These are phyloP conservation scores for Taiozyma sp. DNA, from an alignment of 1,139 yeast species.

Conservation along the genomic window DNA sequence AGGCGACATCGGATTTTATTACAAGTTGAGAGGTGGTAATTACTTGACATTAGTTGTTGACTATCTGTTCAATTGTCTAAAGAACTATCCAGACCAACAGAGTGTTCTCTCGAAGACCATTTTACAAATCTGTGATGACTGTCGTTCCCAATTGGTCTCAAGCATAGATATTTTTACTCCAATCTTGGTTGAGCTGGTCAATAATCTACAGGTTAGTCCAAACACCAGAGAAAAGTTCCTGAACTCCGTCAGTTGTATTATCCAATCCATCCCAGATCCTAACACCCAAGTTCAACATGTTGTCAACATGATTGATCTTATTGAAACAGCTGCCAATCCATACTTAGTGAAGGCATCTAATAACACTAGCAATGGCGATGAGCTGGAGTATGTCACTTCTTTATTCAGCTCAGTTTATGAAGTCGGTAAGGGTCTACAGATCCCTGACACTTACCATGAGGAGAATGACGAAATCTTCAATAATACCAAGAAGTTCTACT, in stretches of 20 bases:
- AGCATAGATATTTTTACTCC: conserved; percentile 50
- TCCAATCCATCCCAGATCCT: conserved; percentile 48
- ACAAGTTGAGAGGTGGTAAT: conserved; percentile 33
- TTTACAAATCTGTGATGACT: conserved; percentile 55
- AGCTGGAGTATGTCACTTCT: conserved; percentile 40
- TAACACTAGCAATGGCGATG: conserved; percentile 6
- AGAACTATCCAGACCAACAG: conserved; percentile 23
- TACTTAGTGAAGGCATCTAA: conserved; percentile 13
- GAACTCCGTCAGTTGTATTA: conserved; percentile 57
- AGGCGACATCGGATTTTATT: conserved; percentile 53
- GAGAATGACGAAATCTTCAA: conserved; percentile 6
- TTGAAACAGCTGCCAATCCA: conserved; percentile 23
- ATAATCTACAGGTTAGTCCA: conserved; percentile 39
- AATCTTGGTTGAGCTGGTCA: conserved; percentile 49
- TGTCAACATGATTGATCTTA: conserved; percentile 23
- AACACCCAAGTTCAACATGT: conserved; percentile 32
- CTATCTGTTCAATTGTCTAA: conserved; percentile 38
- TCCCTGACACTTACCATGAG: conserved; percentile 45
- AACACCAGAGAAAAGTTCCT: conserved; percentile 58
- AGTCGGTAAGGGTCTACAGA: conserved; percentile 61
- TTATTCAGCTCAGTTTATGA: conserved; percentile 59
- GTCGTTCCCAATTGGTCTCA: conserved; percentile 42
- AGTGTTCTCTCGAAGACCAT: conserved; percentile 53
- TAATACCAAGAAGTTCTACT: conserved; percentile 25
- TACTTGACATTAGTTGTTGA: conserved; percentile 48